These are phyloP conservation scores for Lanmaoa pseudosensibilis DNA, from an alignment of 768 basidiomycete genomes.

Conservation along the genomic window DNA sequence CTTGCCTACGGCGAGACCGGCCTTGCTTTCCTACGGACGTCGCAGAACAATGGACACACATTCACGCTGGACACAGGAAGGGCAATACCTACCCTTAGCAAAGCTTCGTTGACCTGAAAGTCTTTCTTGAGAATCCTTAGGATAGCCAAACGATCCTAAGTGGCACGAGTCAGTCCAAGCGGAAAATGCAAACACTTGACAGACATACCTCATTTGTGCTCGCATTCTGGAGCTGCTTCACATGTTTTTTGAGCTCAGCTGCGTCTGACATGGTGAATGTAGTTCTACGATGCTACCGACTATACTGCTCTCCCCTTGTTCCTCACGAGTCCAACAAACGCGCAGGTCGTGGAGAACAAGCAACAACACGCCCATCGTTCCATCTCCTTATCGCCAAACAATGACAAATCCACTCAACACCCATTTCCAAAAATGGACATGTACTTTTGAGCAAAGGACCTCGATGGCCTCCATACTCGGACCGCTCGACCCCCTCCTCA, in stretches of 20 bases:
- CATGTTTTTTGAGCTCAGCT: slow-evolving; percentile 74
- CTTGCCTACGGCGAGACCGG: slow-evolving; percentile 90
- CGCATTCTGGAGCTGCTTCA: slow-evolving; percentile 73
- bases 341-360: neutral
- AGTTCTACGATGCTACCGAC: slow-evolving; percentile 26
- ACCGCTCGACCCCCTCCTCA: slow-evolving; percentile 64
- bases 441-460: neutral
- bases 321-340: neutral
- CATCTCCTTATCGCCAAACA: slow-evolving; percentile 18
- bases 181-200: neutral
- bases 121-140: slow-evolving; percentile 64
- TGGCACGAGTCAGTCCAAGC: neutral
- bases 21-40: slow-evolving; percentile 76
- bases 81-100: slow-evolving; percentile 64
- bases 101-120: slow-evolving; percentile 65
- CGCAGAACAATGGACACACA: slow-evolving; percentile 3
- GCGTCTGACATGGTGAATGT: slow-evolving; percentile 33
- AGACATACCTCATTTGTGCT: slow-evolving; percentile 54
- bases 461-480: slow-evolving; percentile 44
- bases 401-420: slow-evolving; percentile 3
- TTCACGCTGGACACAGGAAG: neutral
- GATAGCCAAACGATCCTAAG: slow-evolving; percentile 63
- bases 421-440: slow-evolving; percentile 10
- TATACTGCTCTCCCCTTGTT: neutral
- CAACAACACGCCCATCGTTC: neutral